These are phyloP conservation scores for Aspergillus olivimuriae DNA, from an alignment of 495 filamentous ascomycete species.

Conservation along the genomic window DNA sequence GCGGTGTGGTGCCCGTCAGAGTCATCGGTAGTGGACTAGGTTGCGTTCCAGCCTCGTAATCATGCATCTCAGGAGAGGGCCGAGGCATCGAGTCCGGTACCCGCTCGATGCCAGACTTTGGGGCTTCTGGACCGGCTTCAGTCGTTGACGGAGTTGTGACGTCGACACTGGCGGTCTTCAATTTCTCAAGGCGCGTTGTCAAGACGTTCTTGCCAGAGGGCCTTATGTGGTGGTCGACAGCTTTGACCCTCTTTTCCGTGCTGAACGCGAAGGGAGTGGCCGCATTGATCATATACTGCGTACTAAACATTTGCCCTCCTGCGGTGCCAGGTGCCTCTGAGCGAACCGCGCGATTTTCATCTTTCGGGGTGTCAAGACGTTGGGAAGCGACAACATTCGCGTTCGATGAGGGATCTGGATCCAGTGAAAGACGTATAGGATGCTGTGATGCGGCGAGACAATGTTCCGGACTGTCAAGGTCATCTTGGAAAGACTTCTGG, in stretches of 20 bases:
- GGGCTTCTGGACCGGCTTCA: not conserved
- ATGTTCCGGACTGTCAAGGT: conserved; percentile 29
- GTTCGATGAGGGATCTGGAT: conserved; percentile 14
- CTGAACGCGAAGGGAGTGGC: conserved; percentile 43
- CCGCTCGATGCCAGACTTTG: not conserved
- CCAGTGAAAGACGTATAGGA: conserved; percentile 9
- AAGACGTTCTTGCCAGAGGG: too few relatives aligned
- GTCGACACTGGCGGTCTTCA: conserved; percentile 8
- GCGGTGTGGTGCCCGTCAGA: conserved; percentile 27
- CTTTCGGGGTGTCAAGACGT: conserved; percentile 11
- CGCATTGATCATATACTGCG: conserved; percentile 45
- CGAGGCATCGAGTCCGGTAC: conserved; percentile 1
- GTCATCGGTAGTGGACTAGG: conserved; percentile 22
- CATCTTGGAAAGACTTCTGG: conserved; percentile 42
- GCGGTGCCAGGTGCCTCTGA: conserved; percentile 7
- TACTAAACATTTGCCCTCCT: conserved; percentile 33
- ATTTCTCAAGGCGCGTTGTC: too few relatives aligned
- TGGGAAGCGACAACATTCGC: conserved; percentile 34
- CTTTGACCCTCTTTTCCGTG: conserved; percentile 39
- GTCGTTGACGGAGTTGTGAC: conserved; percentile 6
- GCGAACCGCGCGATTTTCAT: not conserved
- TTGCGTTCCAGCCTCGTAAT: conserved; percentile 7
- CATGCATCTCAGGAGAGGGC: not conserved
- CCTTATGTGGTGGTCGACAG: too few relatives aligned
- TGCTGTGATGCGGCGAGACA: conserved; percentile 11